These are phyloP conservation scores for Neophaeococcomyces aloes DNA, from an alignment of 2,329 filamentous ascomycete species.

Conservation along the genomic window DNA sequence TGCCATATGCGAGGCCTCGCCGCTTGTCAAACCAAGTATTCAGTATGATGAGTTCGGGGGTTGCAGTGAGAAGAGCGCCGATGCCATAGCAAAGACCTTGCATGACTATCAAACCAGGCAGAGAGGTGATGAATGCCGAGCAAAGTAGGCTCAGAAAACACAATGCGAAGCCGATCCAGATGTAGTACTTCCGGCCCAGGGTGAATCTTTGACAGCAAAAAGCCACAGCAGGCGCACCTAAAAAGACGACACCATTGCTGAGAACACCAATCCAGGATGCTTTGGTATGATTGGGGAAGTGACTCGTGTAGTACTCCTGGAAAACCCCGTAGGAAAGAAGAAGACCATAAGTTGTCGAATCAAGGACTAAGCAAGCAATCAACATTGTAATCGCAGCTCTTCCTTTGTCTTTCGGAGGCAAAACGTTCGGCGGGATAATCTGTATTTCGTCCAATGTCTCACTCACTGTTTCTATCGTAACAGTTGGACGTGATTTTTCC, in stretches of 20 bases:
- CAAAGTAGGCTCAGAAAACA: conserved; percentile 24
- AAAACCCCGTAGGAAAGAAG: conserved; percentile 11
- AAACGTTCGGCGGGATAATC: too few relatives aligned
- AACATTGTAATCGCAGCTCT: too few relatives aligned
- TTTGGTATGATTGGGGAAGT: background rate
- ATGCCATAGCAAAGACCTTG: conserved; percentile 36
- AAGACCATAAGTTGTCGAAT: background rate
- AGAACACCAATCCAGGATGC: conserved; percentile 13
- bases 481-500: too few relatives aligned
- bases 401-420: too few relatives aligned
- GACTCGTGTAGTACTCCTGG: conserved; percentile 12
- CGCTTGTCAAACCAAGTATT: conserved; percentile 46
- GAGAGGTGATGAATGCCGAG: conserved; percentile 34
- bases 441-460: too few relatives aligned
- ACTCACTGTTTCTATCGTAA: too few relatives aligned
- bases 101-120: conserved; percentile 36
- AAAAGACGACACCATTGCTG: conserved; percentile 3
- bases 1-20: conserved; percentile 43
- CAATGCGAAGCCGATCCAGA: conserved; percentile 7
- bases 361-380: too few relatives aligned
- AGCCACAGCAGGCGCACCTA: conserved; percentile 5
- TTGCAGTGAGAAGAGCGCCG: conserved; percentile 42
- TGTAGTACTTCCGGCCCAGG: conserved; percentile 7
- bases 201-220: conserved; percentile 3
- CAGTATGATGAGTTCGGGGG: conserved; percentile 38